Base-by-base conservation (phyloP, 768 basidiomycete genomes). In the Lactifluus volemus region DNA sequence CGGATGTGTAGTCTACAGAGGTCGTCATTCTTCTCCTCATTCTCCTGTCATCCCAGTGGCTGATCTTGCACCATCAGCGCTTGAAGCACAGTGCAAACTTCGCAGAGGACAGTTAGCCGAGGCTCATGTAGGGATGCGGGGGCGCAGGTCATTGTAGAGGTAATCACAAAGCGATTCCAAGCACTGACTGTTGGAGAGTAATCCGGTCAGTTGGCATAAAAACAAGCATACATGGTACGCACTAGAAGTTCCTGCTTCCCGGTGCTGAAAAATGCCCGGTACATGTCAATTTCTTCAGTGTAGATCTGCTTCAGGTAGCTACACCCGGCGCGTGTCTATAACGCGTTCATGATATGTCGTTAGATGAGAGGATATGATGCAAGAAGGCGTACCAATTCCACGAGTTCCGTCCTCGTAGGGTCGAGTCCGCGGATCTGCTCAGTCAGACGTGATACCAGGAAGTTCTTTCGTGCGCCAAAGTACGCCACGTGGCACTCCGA, bases 121-220 rank as follows among this genome's bases (percentile, higher is more conserved):
- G 88, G 86, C 69, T 98, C 96, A 67, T 98, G 95, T 2, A 98
- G 80, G n/a, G 63, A 98, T 98, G 5, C 97, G 25, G 25, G 25
- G 25, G 25, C 25, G 25, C 25, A 25, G 25, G 25, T 25, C 25
- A 25, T 25, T 2, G 70, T 95, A 97, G 38, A 99, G 83, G 67
- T 92, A 82, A 73, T 98, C 96, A 66, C 94, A 98, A 0, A 99
- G 79, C 3, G 81, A 86, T 75, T 97, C 94, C 25, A 99, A 80
- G 73, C 92, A 98, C 62, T 84, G 80, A 68, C 94, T 98, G 58
- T n/a, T 34, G 48, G 55, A 15, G 32, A 55, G 32, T 38, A 42
- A 34, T 25, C 25, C 25, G 25, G 25, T 25, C 25, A 25, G 25
- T 25, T 25, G 25, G 25, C 25, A 25, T 25, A 36, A 39, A 39